Percentiles rank a stretch among this genome's conserved stretches.
Evolutionary conservation across 2,329 filamentous ascomycete species (phyloP).

Genomic region (Pleochaeta shiraiana): DNA sequence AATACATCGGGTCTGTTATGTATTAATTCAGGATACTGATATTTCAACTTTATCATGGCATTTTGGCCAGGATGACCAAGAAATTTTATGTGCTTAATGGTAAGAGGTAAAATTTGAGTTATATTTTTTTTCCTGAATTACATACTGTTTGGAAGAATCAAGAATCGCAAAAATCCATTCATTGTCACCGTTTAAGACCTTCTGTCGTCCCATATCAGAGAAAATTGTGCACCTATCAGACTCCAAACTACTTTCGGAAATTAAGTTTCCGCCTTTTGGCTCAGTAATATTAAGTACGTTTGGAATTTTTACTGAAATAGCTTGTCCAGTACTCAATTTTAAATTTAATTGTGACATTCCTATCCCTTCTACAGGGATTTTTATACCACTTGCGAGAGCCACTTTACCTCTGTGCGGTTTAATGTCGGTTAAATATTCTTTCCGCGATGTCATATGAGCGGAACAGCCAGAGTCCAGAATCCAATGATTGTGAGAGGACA

Average conservation of each 20-base stretch:
- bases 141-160: conserved; percentile 2
- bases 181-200: background rate
- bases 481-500: too few species aligned
- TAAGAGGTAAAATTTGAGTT: background rate
- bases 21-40: background rate
- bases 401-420: background rate
- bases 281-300: background rate
- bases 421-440: background rate
- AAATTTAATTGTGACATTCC: background rate
- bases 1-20: background rate
- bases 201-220: background rate
- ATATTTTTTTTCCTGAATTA: background rate
- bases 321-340: background rate
- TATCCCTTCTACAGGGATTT: background rate
- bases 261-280: background rate
- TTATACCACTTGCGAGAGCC: background rate
- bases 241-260: conserved; percentile 2
- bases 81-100: background rate
- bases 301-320: background rate
- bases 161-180: conserved; percentile 1
- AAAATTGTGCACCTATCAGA: background rate
- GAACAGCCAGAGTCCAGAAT: background rate
- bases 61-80: background rate
- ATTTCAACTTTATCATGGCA: background rate
- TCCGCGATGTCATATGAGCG: background rate